Conservation (phyloP, 495 filamentous ascomycete genomes). For the Penicillium flavigenum region DNA sequence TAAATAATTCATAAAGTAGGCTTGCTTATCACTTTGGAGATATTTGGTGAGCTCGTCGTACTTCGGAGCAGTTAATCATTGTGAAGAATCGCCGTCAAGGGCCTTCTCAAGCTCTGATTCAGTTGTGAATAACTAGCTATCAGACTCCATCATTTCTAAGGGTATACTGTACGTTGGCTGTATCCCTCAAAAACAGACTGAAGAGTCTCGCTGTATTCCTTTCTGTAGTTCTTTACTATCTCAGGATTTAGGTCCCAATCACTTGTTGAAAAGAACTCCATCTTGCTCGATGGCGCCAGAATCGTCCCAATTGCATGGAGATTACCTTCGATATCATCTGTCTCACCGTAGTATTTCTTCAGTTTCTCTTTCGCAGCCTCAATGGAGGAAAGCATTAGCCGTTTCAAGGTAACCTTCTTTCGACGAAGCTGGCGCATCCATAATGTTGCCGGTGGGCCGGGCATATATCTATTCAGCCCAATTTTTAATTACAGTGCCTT, state of each 20-base stretch:
- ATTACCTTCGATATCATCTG: too few relatives aligned
- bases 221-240: not conserved
- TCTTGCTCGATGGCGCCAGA: too few relatives aligned
- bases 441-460: too few relatives aligned
- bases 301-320: constrained; percentile 12
- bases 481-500: too few relatives aligned
- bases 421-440: too few relatives aligned
- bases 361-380: too few relatives aligned
- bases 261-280: too few relatives aligned
- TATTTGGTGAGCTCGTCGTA: constrained; percentile 9
- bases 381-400: too few relatives aligned
- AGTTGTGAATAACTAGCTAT: not conserved
- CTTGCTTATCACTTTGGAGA: constrained; percentile 7
- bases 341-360: not conserved
- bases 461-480: too few relatives aligned
- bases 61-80: not conserved
- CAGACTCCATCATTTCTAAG: not conserved
- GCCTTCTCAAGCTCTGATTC: constrained; percentile 1
- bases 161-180: not conserved
- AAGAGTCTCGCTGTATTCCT: constrained; percentile 2
- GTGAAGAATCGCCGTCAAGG: not conserved
- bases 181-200: constrained; percentile 2
- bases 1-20: not conserved
- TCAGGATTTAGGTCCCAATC: too few relatives aligned
- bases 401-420: not conserved